A percentile compares a stretch with the other conserved stretches of the same genome.
phyloP scores from a whole-genome alignment of 2,329 filamentous ascomycete species.

The Arthrobotrys sinensis region DNA sequence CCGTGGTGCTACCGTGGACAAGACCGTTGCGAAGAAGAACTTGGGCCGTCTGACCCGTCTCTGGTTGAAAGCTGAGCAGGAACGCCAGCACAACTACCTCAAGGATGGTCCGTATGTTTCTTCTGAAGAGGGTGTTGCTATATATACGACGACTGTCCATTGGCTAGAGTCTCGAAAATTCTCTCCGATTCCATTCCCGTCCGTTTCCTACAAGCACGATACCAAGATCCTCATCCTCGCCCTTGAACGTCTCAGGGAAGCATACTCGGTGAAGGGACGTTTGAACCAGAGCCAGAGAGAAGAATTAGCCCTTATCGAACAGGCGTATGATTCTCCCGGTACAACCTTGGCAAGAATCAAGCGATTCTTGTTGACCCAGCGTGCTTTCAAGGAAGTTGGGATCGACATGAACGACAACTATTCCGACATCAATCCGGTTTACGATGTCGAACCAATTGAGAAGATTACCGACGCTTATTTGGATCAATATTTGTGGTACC shows the following conservation, averaged over 20 bases:
- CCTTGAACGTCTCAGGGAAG: constrained; percentile 90
- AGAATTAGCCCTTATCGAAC: constrained; percentile 95
- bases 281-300: constrained; percentile 98
- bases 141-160: constrained; percentile 98
- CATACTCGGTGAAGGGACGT: constrained; percentile 96
- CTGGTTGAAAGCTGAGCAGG: constrained; percentile 98
- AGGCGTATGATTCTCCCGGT: constrained; percentile 97
- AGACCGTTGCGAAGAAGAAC: constrained; percentile 99
- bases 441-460: constrained; percentile 98
- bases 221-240: constrained; percentile 98
- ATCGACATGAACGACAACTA: constrained; percentile 99
- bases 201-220: constrained; percentile 99
- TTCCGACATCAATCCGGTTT: constrained; percentile 98
- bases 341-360: constrained; percentile 97
- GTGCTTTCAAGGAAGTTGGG: constrained; percentile 98
- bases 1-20: constrained; percentile 96
- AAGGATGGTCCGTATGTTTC: constrained; percentile 99
- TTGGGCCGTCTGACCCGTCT: constrained; percentile 92
- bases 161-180: constrained; percentile 99
- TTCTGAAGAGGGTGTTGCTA: constrained; percentile 97
- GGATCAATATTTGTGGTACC: constrained; percentile 99
- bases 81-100: constrained; percentile 99
- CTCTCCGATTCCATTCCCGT: constrained; percentile 97
- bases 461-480: constrained; percentile 99
- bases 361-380: constrained; percentile 94